A percentile compares a stretch with the other conserved stretches of the same genome.
Evolutionary conservation across 192 early-diverging fungal genomes (phyloP).

Genomic region (Dissophora ornata): DNA sequence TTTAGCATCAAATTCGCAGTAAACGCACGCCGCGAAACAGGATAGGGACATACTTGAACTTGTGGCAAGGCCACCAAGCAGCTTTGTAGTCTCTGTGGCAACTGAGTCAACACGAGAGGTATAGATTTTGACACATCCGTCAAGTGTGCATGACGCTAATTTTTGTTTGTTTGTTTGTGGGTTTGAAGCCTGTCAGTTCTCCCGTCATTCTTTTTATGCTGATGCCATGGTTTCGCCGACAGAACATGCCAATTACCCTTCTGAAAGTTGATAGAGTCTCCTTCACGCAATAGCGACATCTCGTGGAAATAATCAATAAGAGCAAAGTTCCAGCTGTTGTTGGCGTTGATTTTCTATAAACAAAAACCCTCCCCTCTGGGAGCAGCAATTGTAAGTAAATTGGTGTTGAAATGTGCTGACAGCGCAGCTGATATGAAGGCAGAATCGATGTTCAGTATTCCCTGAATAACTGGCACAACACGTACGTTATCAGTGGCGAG

Average conservation of each 20-base stretch:
- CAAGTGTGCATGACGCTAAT: constrained; percentile 94
- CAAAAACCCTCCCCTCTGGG: too few species aligned
- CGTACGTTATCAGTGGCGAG: constrained; percentile 93
- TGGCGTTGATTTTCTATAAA: constrained; percentile 90
- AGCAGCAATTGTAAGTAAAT: too few species aligned
- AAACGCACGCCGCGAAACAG: too few species aligned
- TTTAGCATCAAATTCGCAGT: too few species aligned
- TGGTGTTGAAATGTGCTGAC: too few species aligned
- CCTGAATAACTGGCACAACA: neutral
- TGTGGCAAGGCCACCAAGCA: constrained; percentile 88
- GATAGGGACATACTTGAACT: constrained; percentile 62
- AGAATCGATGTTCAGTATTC: too few species aligned
- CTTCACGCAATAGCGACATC: constrained; percentile 92
- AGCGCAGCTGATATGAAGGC: neutral
- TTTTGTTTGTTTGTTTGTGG: too few species aligned
- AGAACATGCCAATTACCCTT: constrained; percentile 54
- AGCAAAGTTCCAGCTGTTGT: constrained; percentile 96
- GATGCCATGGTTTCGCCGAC: too few species aligned
- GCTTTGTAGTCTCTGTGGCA: constrained; percentile 89
- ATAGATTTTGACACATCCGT: constrained; percentile 98
- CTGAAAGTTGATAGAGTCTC: constrained; percentile 98
- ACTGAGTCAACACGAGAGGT: constrained; percentile 97
- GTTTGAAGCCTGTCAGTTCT: too few species aligned
- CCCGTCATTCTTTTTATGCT: too few species aligned
- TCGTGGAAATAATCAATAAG: constrained; percentile 99